These are phyloP conservation scores for Thelephora ganbajun DNA, from an alignment of 768 basidiomycete species.

Conservation along the genomic window DNA sequence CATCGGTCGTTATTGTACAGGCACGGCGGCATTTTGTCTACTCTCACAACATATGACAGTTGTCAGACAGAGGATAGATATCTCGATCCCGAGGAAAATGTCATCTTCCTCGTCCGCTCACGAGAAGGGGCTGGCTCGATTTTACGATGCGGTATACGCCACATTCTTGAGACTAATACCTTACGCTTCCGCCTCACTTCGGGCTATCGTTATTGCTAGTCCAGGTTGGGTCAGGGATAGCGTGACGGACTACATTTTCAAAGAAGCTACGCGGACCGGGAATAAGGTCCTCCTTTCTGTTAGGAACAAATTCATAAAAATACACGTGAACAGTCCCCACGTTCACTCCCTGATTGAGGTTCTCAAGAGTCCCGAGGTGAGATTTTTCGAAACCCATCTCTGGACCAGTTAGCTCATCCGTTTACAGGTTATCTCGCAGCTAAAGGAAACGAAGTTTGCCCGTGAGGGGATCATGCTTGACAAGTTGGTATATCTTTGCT, in stretches of 20 bases:
- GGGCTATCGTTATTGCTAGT: constrained; percentile 90
- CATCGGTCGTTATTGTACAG: constrained; percentile 14
- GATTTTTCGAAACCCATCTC: constrained; percentile 4
- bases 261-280: constrained; percentile 64
- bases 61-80: constrained; percentile 78
- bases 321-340: constrained; percentile 87
- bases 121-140: constrained; percentile 80
- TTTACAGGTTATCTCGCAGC: constrained; percentile 48
- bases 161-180: constrained; percentile 87
- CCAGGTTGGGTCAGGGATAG: constrained; percentile 93
- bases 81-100: constrained; percentile 81
- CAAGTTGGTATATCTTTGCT: constrained; percentile 32
- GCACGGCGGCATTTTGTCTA: constrained; percentile 85
- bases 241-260: constrained; percentile 71
- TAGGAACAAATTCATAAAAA: constrained; percentile 75
- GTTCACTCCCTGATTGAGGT: constrained; percentile 94
- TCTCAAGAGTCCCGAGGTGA: constrained; percentile 84
- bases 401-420: constrained; percentile 1
- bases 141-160: constrained; percentile 75
- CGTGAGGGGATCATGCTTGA: constrained; percentile 86
- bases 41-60: constrained; percentile 96
- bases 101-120: constrained; percentile 74
- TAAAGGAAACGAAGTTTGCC: constrained; percentile 95
- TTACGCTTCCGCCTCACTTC: constrained; percentile 53
- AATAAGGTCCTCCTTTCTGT: constrained; percentile 76